phyloP scores from a whole-genome alignment of 495 filamentous ascomycete species.

The Penicillium pulvis region DNA sequence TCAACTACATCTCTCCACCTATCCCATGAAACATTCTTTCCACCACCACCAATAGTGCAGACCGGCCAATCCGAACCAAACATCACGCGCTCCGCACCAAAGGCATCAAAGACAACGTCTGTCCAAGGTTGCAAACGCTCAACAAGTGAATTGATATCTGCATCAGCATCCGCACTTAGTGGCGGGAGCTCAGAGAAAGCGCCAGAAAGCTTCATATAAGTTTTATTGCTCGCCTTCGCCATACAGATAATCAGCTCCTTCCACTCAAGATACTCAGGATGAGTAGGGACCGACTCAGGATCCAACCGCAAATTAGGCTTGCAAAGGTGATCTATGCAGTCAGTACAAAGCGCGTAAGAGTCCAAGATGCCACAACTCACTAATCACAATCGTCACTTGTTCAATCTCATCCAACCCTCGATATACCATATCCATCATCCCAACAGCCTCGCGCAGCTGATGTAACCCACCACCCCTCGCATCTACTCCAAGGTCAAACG shows the following conservation, averaged over 20 bases:
- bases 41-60: constrained; percentile 67
- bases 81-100: constrained; percentile 73
- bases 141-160: constrained; percentile 44
- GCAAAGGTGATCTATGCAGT: constrained; percentile 73
- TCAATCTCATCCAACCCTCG: constrained; percentile 52
- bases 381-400: constrained; percentile 65
- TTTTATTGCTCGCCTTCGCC: constrained; percentile 52
- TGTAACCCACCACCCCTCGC: constrained; percentile 64
- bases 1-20: constrained; percentile 52
- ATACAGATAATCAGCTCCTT: constrained; percentile 45
- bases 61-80: constrained; percentile 93
- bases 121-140: constrained; percentile 62
- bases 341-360: constrained; percentile 6
- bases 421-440: constrained; percentile 69
- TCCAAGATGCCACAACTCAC: constrained; percentile 42
- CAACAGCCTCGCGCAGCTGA: constrained; percentile 71
- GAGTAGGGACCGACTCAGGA: constrained; percentile 42
- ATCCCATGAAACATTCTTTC: constrained; percentile 51
- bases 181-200: constrained; percentile 71
- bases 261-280: constrained; percentile 61
- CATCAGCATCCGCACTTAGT: constrained; percentile 32
- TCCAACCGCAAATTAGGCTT: constrained; percentile 71
- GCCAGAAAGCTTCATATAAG: constrained; percentile 90
- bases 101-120: constrained; percentile 63
- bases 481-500: constrained; percentile 85